These are phyloP conservation scores for Penicillium polonicum DNA, from an alignment of 2,329 filamentous ascomycete species.

Conservation along the genomic window DNA sequence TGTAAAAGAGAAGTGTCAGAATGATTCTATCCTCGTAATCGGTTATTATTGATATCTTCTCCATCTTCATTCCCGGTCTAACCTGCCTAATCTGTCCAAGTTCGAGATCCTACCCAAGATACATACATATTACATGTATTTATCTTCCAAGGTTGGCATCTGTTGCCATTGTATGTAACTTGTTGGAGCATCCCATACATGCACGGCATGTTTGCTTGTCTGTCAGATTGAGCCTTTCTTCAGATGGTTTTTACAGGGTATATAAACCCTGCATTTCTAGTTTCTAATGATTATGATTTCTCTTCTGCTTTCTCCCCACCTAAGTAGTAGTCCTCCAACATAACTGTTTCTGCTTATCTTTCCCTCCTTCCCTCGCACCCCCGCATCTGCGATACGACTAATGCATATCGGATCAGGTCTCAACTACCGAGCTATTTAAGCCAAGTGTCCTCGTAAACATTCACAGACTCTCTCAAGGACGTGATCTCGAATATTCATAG, in stretches of 20 bases:
- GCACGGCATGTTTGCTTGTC: too few relatives aligned
- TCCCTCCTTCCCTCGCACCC: not conserved
- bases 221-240: too few relatives aligned
- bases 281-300: too few relatives aligned
- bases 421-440: not conserved
- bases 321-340: too few relatives aligned
- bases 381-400: constrained; percentile 6
- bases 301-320: too few relatives aligned
- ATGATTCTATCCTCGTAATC: not conserved
- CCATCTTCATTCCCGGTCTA: not conserved
- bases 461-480: not conserved
- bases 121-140: too few relatives aligned
- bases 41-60: not conserved
- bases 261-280: too few relatives aligned
- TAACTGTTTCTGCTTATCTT: constrained; percentile 7
- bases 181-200: too few relatives aligned
- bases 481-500: not conserved
- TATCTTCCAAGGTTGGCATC: not conserved
- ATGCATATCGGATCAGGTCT: not conserved
- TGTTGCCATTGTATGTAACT: not conserved
- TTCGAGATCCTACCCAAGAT: not conserved
- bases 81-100: not conserved
- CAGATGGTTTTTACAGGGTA: too few relatives aligned
- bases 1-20: not conserved
- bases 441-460: not conserved